Conservation (phyloP, 805 yeast genomes). For the Yarrowia sp. region DNA sequence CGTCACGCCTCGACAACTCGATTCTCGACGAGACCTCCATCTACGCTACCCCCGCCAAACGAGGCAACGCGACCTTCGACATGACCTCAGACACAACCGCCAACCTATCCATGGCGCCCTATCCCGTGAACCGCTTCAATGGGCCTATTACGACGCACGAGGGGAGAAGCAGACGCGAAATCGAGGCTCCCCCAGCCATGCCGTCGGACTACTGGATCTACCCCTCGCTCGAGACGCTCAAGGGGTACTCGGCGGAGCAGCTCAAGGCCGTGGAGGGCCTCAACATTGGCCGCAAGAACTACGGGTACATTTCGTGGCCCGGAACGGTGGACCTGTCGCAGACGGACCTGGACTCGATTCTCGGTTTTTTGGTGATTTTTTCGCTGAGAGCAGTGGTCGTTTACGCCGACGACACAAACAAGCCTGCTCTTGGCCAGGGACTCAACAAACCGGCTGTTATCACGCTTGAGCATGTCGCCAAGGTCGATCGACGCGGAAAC, state of each 20-base stretch:
- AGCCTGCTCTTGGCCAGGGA: conserved; percentile 69
- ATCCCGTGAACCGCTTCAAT: conserved; percentile 15
- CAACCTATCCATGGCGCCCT: not conserved
- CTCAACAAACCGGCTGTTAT: conserved; percentile 71
- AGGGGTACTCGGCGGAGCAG: conserved; percentile 53
- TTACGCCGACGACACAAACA: conserved; percentile 61
- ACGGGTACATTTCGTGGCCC: conserved; percentile 68
- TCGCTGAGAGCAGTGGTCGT: conserved; percentile 59
- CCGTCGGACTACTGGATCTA: conserved; percentile 68
- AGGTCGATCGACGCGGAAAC: conserved; percentile 56
- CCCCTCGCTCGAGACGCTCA: conserved; percentile 66
- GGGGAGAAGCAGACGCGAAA: not conserved
- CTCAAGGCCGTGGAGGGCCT: conserved; percentile 59
- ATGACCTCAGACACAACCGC: not conserved
- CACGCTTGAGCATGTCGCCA: conserved; percentile 73
- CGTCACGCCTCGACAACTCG: not conserved
- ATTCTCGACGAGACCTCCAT: not conserved
- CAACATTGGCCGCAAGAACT: conserved; percentile 68
- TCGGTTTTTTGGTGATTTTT: conserved; percentile 64
- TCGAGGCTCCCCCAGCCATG: too few species aligned
- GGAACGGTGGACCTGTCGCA: conserved; percentile 77
- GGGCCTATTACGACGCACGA: conserved; percentile 8
- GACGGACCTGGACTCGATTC: conserved; percentile 55
- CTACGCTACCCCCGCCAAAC: not conserved
- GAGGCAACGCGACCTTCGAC: not conserved